A percentile compares a stretch with the other conserved stretches of the same genome.
phyloP scores from a whole-genome alignment of 1,139 yeast genomes.

The Yamadazyma triangularis region DNA sequence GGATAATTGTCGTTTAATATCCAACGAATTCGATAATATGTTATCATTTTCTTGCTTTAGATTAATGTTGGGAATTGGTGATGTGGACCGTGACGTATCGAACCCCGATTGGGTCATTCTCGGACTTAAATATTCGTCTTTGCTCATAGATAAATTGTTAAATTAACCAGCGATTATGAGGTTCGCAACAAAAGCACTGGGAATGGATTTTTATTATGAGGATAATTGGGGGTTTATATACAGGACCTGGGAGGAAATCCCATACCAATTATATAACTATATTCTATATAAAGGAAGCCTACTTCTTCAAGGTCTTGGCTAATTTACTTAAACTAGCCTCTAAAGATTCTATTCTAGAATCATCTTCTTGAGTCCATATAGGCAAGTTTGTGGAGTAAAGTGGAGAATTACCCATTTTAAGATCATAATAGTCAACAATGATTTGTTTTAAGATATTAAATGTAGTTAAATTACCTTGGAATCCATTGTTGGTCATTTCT shows the following conservation, averaged over 20 bases:
- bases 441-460: conserved; percentile 34
- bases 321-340: conserved; percentile 15
- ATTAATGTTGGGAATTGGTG: conserved; percentile 22
- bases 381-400: conserved; percentile 16
- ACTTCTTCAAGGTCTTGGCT: conserved; percentile 1
- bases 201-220: no score
- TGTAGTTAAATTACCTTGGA: conserved; percentile 33
- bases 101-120: not conserved
- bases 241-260: no score
- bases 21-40: conserved; percentile 11
- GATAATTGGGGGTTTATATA: no score
- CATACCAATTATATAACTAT: no score
- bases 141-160: no score
- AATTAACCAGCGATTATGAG: no score
- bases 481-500: conserved; percentile 44
- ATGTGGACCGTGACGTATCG: not conserved
- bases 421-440: conserved; percentile 30
- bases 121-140: conserved; percentile 8
- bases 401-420: conserved; percentile 25
- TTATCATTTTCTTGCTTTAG: conserved; percentile 13
- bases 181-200: no score
- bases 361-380: conserved; percentile 37
- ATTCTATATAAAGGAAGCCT: no score
- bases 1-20: conserved; percentile 39
- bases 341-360: conserved; percentile 25